Conservation (phyloP, 345 rosid species). For the Eucalyptus erythrocorys region DNA sequence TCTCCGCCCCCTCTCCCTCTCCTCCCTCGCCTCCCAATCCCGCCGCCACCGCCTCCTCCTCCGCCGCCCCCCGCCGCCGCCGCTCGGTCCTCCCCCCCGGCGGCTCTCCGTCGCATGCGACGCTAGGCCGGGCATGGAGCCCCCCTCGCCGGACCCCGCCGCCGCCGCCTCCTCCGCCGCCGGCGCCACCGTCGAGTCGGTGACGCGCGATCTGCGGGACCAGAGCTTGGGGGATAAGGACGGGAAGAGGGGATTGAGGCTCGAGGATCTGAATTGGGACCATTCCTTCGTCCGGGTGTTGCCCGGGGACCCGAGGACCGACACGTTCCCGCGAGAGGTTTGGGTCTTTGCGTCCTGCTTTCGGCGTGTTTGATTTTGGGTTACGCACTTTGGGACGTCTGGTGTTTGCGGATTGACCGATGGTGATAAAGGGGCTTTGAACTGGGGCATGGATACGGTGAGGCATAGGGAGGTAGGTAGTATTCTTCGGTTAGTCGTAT, state of each 20-base stretch:
- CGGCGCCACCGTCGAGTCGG: constrained; percentile 18
- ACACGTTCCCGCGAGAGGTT: constrained; percentile 76
- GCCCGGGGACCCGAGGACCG: constrained; percentile 77
- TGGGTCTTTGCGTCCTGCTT: neutral
- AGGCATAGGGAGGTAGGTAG: neutral
- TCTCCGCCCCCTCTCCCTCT: constrained; percentile 27
- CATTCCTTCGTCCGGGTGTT: constrained; percentile 72
- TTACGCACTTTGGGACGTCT: neutral
- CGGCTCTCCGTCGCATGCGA: constrained; percentile 14
- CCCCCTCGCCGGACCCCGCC: constrained; percentile 14
- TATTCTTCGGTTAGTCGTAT: neutral
- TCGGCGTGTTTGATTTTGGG: neutral
- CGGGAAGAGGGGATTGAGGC: constrained; percentile 8
- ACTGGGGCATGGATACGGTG: neutral
- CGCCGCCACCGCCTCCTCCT: neutral
- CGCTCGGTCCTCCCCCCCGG: neutral
- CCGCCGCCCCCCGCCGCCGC: constrained; percentile 8
- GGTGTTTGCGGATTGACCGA: neutral
- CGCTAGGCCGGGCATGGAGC: constrained; percentile 38
- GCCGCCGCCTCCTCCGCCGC: constrained; percentile 2
- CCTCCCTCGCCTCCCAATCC: constrained; percentile 13
- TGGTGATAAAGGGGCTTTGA: neutral
- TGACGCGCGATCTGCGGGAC: constrained; percentile 56
- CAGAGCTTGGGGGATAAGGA: constrained; percentile 35
- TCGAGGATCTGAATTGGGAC: constrained; percentile 88